Conservation (phyloP, 768 basidiomycete genomes). For the Clitopilus hobsonii region DNA sequence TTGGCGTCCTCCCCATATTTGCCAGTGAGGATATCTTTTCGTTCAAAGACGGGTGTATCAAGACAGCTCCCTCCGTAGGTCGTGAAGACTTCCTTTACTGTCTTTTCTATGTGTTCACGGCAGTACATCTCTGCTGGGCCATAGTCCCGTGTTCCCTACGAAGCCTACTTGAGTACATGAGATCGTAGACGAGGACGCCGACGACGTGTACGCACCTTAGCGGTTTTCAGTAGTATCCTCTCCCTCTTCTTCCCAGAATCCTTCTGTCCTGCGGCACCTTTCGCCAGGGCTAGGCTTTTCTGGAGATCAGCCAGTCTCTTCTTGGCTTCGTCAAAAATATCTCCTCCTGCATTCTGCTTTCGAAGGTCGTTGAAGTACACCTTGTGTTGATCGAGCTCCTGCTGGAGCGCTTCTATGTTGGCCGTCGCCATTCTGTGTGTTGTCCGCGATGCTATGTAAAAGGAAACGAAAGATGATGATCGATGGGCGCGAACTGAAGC, state of each 20-base stretch:
- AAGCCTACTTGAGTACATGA: constrained; percentile 14
- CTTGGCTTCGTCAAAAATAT: constrained; percentile 54
- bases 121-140: constrained; percentile 90
- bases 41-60: constrained; percentile 97
- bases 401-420: constrained; percentile 35
- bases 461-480: constrained; percentile 20
- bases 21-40: constrained; percentile 91
- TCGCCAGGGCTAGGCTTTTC: constrained; percentile 43
- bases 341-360: constrained; percentile 45
- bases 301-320: constrained; percentile 70
- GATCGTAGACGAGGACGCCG: not conserved
- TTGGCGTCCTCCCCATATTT: constrained; percentile 99
- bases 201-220: constrained; percentile 59
- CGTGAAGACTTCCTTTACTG: constrained; percentile 84
- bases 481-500: constrained; percentile 26
- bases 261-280: constrained; percentile 36
- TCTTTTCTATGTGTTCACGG: constrained; percentile 84
- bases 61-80: constrained; percentile 87
- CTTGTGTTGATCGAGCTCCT: constrained; percentile 53
- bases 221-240: constrained; percentile 81
- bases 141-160: constrained; percentile 91
- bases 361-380: constrained; percentile 59
- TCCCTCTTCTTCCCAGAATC: constrained; percentile 49
- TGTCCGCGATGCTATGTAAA: constrained; percentile 14
- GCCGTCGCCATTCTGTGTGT: constrained; percentile 9